Conservation (phyloP, 768 basidiomycete genomes). For the Leccinum aurantiacum region DNA sequence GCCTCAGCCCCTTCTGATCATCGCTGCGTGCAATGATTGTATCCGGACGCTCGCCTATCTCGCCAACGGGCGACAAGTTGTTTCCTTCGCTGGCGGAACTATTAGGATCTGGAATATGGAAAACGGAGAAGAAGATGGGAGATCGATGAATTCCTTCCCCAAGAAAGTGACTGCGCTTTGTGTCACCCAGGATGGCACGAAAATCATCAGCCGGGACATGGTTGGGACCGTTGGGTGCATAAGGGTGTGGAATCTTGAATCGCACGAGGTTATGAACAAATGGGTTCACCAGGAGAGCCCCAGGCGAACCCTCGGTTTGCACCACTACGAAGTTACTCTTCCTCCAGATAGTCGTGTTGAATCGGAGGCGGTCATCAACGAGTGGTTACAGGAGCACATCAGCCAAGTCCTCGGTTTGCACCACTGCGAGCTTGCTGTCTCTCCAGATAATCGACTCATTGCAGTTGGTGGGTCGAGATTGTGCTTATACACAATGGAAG, state of each 20-base stretch:
- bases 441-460: constrained; percentile 1
- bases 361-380: background rate
- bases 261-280: background rate
- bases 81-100: background rate
- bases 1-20: background rate
- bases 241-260: constrained; percentile 5
- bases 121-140: background rate
- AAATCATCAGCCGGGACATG: background rate
- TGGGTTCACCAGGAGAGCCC: background rate
- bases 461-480: background rate
- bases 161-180: background rate
- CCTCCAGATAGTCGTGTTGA: background rate
- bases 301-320: fast-evolving
- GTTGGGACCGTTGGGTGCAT: background rate
- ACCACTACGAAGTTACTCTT: background rate
- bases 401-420: fast-evolving
- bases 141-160: background rate
- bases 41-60: constrained; percentile 2
- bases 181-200: constrained; percentile 2
- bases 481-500: background rate
- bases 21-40: background rate
- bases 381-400: background rate
- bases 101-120: background rate
- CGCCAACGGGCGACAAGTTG: constrained; percentile 1
- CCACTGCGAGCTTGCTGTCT: background rate